A percentile compares a stretch with the other conserved stretches of the same genome.
Evolutionary conservation across 1,284 basidiomycete species (phyloP).

Genomic region (Puccinia coronata): DNA sequence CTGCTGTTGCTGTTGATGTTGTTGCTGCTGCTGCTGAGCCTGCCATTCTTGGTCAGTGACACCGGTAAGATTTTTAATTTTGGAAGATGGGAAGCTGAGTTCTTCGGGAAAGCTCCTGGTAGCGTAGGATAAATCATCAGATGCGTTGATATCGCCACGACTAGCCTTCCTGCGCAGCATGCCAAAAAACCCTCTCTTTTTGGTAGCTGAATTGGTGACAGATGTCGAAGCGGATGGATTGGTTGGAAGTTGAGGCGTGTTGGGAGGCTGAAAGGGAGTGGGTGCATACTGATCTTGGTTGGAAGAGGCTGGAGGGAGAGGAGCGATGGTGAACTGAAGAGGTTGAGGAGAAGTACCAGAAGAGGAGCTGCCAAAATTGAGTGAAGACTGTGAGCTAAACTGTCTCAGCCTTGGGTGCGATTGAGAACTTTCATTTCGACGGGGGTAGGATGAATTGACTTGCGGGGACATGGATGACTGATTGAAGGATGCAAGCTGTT

Average conservation of each 20-base stretch:
- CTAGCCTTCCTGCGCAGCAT: slow-evolving; percentile 46
- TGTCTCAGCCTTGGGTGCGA: slow-evolving; percentile 26
- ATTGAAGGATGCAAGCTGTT: slow-evolving; percentile 7
- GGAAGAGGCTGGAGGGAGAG: neutral
- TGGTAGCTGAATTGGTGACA: neutral
- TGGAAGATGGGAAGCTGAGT: slow-evolving; percentile 27
- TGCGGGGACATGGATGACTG: neutral
- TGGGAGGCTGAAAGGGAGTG: slow-evolving; percentile 17
- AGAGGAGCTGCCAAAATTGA: slow-evolving; percentile 15
- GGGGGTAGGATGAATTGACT: neutral
- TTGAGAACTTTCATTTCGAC: neutral
- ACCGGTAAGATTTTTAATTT: slow-evolving; percentile 42
- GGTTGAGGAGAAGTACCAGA: slow-evolving; percentile 1
- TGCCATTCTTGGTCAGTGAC: slow-evolving; percentile 32
- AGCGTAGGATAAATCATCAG: slow-evolving; percentile 9
- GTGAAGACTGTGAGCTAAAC: slow-evolving; percentile 36
- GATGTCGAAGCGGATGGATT: neutral
- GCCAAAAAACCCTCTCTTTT: slow-evolving; percentile 46
- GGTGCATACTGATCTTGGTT: slow-evolving; percentile 28
- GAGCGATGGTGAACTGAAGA: slow-evolving; percentile 24
- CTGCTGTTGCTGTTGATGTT: neutral
- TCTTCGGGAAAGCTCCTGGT: slow-evolving; percentile 41
- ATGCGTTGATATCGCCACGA: slow-evolving; percentile 26
- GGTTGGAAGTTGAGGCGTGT: neutral
- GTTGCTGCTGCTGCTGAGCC: slow-evolving; percentile 9